phyloP scores from a whole-genome alignment of 1,139 yeast species.

The Pichia sp. region DNA sequence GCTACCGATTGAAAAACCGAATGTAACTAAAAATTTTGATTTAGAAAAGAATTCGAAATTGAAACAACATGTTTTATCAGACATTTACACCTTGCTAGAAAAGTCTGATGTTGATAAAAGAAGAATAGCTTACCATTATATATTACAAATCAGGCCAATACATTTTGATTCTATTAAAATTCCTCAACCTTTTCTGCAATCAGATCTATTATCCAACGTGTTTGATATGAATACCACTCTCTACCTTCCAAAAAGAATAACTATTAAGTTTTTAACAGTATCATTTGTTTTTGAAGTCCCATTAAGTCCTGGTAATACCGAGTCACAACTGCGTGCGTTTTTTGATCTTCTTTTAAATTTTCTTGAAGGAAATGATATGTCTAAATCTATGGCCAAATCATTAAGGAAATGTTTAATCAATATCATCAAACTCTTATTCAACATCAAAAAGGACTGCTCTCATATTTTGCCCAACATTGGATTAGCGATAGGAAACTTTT shows the following conservation, averaged over 20 bases:
- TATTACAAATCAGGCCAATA: slow-evolving; percentile 1
- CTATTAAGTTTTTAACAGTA: slow-evolving; percentile 1
- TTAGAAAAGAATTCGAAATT: no score
- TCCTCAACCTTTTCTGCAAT: slow-evolving; percentile 2
- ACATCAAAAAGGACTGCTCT: slow-evolving; percentile 8
- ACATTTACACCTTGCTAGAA: no score
- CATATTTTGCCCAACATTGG: slow-evolving; percentile 7
- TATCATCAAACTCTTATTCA: slow-evolving; percentile 19
- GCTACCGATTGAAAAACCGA: no score
- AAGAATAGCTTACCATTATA: no score
- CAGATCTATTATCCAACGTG: slow-evolving; percentile 1
- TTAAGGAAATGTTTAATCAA: slow-evolving; percentile 19
- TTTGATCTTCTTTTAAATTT: slow-evolving; percentile 7
- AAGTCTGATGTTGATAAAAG: no score
- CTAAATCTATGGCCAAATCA: slow-evolving; percentile 4
- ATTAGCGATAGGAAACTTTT: slow-evolving; percentile 9
- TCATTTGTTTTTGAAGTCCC: slow-evolving; percentile 4
- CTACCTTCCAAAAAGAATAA: slow-evolving; percentile 3
- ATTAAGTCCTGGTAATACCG: neutral
- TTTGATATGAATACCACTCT: neutral
- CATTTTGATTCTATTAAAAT: slow-evolving; percentile 2
- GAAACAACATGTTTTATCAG: no score
- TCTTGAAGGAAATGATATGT: slow-evolving; percentile 2
- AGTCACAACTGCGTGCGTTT: slow-evolving; percentile 8
- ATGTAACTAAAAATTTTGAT: no score